Conservation (phyloP, 345 rosid species). For the Eutrema japonicum region DNA sequence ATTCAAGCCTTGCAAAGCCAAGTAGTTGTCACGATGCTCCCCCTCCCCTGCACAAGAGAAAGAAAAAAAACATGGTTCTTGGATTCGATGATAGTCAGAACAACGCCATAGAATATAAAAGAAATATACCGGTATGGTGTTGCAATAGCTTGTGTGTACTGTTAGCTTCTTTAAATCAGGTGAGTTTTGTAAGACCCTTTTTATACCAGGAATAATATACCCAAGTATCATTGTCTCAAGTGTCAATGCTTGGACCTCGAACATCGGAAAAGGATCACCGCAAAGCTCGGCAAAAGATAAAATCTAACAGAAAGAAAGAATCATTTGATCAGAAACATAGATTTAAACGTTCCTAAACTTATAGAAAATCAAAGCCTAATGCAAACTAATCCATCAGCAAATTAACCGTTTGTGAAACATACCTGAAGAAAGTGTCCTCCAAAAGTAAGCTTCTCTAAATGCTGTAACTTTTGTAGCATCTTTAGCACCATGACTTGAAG, state of each 20-base stretch:
- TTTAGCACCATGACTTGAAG: not conserved
- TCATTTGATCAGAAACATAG: not conserved
- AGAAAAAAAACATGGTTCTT: not conserved
- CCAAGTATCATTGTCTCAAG: slow-evolving; percentile 9
- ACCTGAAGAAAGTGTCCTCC: slow-evolving; percentile 9
- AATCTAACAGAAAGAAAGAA: slow-evolving; percentile 1
- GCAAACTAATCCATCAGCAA: not conserved
- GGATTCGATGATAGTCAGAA: slow-evolving; percentile 9
- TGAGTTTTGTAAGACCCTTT: slow-evolving; percentile 21
- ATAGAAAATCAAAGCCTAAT: not conserved
- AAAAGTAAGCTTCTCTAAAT: slow-evolving; percentile 24
- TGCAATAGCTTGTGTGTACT: not conserved
- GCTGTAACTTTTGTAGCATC: slow-evolving; percentile 7
- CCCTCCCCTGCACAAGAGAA: not conserved
- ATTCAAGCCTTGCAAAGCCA: not conserved
- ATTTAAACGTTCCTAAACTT: not conserved
- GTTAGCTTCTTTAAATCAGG: slow-evolving; percentile 2
- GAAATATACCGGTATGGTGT: slow-evolving; percentile 12
- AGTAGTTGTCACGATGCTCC: not conserved
- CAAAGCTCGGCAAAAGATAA: slow-evolving; percentile 1
- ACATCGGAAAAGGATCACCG: slow-evolving; percentile 10
- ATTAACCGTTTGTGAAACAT: not conserved
- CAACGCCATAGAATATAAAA: not conserved
- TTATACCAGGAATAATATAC: slow-evolving; percentile 14
- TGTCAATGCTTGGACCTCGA: slow-evolving; percentile 3